phyloP scores from a whole-genome alignment of 108 stramenopile genomes.

The Nitzschia putrida region DNA sequence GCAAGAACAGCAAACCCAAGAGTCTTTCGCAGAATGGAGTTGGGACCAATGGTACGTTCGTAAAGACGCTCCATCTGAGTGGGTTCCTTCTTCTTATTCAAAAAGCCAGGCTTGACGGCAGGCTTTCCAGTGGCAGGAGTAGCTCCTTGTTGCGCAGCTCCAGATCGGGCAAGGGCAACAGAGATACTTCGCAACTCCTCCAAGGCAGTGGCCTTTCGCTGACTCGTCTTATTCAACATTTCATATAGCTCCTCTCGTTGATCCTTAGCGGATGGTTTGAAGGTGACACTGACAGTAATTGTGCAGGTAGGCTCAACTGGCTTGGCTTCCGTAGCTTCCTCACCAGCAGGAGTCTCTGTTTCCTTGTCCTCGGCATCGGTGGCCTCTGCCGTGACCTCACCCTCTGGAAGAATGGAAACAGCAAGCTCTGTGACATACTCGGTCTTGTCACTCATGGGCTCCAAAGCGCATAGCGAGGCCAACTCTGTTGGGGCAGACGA shows the following conservation, averaged over 20 bases:
- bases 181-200: constrained; percentile 66
- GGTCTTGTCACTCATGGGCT: constrained; percentile 32
- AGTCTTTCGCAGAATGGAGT: constrained; percentile 59
- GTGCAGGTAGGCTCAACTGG: constrained; percentile 52
- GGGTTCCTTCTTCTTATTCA: constrained; percentile 60
- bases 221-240: constrained; percentile 67
- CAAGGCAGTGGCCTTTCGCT: constrained; percentile 68
- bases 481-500: constrained; percentile 61
- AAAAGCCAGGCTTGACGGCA: constrained; percentile 76
- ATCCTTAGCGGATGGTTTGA: constrained; percentile 74
- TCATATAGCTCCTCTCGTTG: constrained; percentile 75
- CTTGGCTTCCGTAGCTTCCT: constrained; percentile 22
- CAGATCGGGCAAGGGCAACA: constrained; percentile 44
- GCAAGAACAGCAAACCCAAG: constrained; percentile 53
- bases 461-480: constrained; percentile 51
- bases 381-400: not conserved
- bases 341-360: constrained; percentile 19
- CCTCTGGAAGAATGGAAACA: constrained; percentile 53
- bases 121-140: constrained; percentile 25
- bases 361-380: constrained; percentile 6
- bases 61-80: constrained; percentile 53
- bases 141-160: constrained; percentile 18
- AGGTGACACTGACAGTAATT: constrained; percentile 59
- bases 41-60: constrained; percentile 61
- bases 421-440: constrained; percentile 50